phyloP scores from a whole-genome alignment of 495 filamentous ascomycete genomes.

The Xeromyces bisporus region DNA sequence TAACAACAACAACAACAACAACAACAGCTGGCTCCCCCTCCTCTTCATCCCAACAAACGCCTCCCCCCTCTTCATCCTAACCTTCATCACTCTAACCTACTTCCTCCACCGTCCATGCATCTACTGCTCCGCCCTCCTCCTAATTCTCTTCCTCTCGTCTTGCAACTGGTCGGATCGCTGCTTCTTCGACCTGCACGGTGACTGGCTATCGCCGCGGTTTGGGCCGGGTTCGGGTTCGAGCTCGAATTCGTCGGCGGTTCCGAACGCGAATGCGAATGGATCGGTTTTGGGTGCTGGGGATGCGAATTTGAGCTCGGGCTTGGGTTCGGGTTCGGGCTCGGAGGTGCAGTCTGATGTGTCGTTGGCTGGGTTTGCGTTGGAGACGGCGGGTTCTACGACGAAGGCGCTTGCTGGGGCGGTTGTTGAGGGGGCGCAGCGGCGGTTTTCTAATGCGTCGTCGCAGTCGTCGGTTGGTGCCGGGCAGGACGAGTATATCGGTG shows the following conservation, averaged over 20 bases:
- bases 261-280: slow-evolving; percentile 3
- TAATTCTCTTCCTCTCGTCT: slow-evolving; percentile 75
- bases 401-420: slow-evolving; percentile 49
- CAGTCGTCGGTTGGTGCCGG: slow-evolving; percentile 3
- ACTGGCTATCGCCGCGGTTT: slow-evolving; percentile 64
- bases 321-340: neutral
- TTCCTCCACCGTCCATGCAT: slow-evolving; percentile 78
- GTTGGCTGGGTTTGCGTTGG: slow-evolving; percentile 35
- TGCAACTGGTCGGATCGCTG: slow-evolving; percentile 86
- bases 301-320: slow-evolving; percentile 5
- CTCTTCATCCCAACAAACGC: slow-evolving; percentile 47
- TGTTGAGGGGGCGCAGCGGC: slow-evolving; percentile 41
- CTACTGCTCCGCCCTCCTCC: slow-evolving; percentile 76
- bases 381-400: slow-evolving; percentile 50
- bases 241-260: slow-evolving; percentile 3
- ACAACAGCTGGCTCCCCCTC: slow-evolving; percentile 22
- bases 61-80: slow-evolving; percentile 70
- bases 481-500: slow-evolving; percentile 52
- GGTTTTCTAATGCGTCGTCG: slow-evolving; percentile 16
- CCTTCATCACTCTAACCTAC: slow-evolving; percentile 82
- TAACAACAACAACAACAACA: neutral
- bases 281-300: too few species aligned
- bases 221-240: slow-evolving; percentile 12
- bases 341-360: slow-evolving; percentile 13
- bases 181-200: slow-evolving; percentile 66